A percentile compares a stretch with the other conserved stretches of the same genome.
Evolutionary conservation across 2,329 filamentous ascomycete genomes (phyloP).

Genomic region (Sporothrix brunneoviolacea): DNA sequence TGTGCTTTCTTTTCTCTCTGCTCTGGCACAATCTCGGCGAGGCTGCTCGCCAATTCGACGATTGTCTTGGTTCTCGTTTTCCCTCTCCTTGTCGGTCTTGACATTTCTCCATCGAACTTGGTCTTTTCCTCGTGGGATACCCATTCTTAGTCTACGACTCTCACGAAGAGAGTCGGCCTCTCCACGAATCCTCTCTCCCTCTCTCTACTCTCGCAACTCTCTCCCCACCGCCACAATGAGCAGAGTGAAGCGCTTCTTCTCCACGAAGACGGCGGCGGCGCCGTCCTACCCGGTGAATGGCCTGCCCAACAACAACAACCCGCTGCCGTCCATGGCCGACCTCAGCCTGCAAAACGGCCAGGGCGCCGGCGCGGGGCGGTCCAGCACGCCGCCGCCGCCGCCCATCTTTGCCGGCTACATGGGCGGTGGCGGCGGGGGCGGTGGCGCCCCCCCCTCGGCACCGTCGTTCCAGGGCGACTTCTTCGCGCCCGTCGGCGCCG

Average conservation of each 20-base stretch:
- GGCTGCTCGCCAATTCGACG: too few relatives aligned
- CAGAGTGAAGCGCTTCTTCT: conserved; percentile 8
- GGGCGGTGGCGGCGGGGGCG: neutral
- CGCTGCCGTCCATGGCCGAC: neutral
- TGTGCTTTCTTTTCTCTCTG: too few relatives aligned
- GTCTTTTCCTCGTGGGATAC: too few relatives aligned
- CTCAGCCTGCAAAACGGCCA: neutral
- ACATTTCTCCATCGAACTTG: too few relatives aligned
- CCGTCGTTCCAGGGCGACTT: neutral
- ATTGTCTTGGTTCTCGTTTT: too few relatives aligned
- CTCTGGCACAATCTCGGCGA: too few relatives aligned
- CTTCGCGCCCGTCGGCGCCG: neutral
- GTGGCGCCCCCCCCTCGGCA: too few relatives aligned
- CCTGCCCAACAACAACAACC: neutral
- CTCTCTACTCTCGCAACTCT: too few relatives aligned
- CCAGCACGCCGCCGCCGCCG: conserved; percentile 9
- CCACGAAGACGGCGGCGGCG: neutral
- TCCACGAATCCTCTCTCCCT: neutral
- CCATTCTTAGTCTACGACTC: too few relatives aligned
- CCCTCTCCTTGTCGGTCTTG: too few relatives aligned
- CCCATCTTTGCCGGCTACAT: conserved; percentile 10
- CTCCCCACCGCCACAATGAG: neutral
- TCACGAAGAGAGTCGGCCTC: too few relatives aligned
- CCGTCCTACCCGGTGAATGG: neutral
- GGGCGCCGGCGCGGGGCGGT: neutral